Conservation (phyloP, 495 filamentous ascomycete species). For the Xylaria longipes region DNA sequence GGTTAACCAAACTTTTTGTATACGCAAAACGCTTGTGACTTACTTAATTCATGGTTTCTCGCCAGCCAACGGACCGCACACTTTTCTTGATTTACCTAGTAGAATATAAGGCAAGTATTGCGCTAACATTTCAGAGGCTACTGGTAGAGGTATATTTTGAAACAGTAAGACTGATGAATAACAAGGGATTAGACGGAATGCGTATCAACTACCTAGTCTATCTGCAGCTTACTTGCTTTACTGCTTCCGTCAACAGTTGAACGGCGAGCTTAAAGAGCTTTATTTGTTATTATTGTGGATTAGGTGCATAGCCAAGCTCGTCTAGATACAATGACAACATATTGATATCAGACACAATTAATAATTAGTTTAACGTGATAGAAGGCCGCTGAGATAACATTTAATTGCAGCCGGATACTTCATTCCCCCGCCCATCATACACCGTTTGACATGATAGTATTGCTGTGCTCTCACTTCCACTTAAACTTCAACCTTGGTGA, state of each 20-base stretch:
- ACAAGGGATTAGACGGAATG: background rate
- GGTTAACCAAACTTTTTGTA: no score
- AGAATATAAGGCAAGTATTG: no score
- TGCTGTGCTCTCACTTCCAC: background rate
- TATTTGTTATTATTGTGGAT: background rate
- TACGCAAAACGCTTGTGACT: no score
- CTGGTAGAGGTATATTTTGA: no score
- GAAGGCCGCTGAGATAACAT: background rate
- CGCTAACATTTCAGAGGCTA: no score
- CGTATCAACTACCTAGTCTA: background rate
- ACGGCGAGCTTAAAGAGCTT: background rate
- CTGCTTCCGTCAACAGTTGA: background rate
- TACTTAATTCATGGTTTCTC: no score
- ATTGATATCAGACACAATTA: background rate
- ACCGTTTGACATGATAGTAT: background rate
- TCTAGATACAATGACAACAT: background rate
- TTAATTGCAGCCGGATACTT: background rate
- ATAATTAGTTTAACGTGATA: conserved; percentile 11
- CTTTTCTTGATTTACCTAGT: no score
- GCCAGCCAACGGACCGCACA: no score
- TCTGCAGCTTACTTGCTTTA: background rate
- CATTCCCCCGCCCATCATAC: background rate
- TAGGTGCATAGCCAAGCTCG: background rate
- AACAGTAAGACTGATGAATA: conserved; percentile 5
- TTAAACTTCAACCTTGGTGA: conserved; percentile 35